phyloP scores from a whole-genome alignment of 768 basidiomycete genomes.

The Suillus sp. region DNA sequence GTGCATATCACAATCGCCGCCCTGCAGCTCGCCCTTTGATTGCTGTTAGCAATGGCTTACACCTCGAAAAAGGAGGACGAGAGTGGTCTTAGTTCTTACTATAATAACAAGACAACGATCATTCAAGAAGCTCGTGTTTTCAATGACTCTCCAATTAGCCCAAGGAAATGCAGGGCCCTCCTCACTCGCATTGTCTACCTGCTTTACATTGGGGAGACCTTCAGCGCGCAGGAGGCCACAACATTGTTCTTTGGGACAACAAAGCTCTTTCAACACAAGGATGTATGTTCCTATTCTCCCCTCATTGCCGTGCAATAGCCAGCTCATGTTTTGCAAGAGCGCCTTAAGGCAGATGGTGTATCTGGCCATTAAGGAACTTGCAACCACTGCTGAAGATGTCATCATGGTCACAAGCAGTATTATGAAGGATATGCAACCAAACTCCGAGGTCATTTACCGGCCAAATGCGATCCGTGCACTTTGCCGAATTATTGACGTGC shows the following conservation, averaged over 20 bases:
- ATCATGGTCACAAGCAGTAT: constrained; percentile 99
- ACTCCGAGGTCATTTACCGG: constrained; percentile 97
- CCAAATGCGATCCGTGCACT: constrained; percentile 97
- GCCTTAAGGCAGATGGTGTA: constrained; percentile 98
- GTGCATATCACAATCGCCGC: constrained; percentile 17
- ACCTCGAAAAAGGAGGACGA: constrained; percentile 97
- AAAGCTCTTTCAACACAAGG: constrained; percentile 98
- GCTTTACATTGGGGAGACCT: constrained; percentile 93
- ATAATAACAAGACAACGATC: constrained; percentile 97
- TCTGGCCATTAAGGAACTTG: constrained; percentile 96
- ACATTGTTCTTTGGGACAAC: constrained; percentile 98
- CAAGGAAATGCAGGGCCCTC: constrained; percentile 93
- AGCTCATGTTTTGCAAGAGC: constrained; percentile 52
- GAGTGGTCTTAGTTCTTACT: constrained; percentile 86
- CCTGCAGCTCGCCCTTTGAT: constrained; percentile 19
- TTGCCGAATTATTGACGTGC: constrained; percentile 94
- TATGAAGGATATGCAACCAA: constrained; percentile 99
- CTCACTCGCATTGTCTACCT: constrained; percentile 96
- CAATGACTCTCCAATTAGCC: constrained; percentile 99
- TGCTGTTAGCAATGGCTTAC: constrained; percentile 68
- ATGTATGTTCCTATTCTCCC: constrained; percentile 60
- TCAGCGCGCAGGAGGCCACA: constrained; percentile 94
- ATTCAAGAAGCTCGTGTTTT: constrained; percentile 98
- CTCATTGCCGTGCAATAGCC: neutral
- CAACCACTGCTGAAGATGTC: constrained; percentile 94